Conservation (phyloP, 305 asterid species). For the Monarda citriodora region DNA sequence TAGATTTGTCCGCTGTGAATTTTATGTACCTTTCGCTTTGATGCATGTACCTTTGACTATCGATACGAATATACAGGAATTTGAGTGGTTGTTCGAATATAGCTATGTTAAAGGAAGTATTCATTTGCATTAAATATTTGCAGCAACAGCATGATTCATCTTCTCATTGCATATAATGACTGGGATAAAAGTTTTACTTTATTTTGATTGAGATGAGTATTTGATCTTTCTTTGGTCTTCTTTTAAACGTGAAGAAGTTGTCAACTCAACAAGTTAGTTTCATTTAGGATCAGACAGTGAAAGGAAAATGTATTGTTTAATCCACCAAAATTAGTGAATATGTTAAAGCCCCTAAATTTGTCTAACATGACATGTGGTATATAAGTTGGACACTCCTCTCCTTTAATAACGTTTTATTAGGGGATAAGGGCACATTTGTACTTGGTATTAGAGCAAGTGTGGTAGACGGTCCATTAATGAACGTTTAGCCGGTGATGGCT, state of each 20-base stretch:
- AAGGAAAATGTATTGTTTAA: too few species aligned
- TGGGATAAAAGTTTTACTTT: background rate
- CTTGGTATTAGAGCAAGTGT: too few species aligned
- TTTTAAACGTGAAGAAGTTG: background rate
- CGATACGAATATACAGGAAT: slow-evolving; percentile 1
- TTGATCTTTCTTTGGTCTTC: background rate
- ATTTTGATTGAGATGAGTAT: background rate
- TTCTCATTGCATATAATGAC: background rate
- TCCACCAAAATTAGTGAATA: too few species aligned
- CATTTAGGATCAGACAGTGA: background rate
- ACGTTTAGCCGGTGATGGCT: too few species aligned
- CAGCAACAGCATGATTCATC: too few species aligned
- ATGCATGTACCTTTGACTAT: slow-evolving; percentile 17
- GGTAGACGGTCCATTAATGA: too few species aligned
- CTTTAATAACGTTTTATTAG: too few species aligned
- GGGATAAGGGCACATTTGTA: too few species aligned
- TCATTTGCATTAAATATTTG: background rate
- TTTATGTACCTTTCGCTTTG: slow-evolving; percentile 13
- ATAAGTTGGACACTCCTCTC: too few species aligned
- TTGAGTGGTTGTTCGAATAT: background rate
- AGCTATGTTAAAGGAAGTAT: background rate
- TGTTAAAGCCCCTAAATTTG: too few species aligned
- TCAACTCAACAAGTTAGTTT: background rate
- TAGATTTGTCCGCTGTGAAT: background rate
- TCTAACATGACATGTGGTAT: too few species aligned